phyloP scores from a whole-genome alignment of 805 yeast species.

The Metschnikowia kofuensis region DNA sequence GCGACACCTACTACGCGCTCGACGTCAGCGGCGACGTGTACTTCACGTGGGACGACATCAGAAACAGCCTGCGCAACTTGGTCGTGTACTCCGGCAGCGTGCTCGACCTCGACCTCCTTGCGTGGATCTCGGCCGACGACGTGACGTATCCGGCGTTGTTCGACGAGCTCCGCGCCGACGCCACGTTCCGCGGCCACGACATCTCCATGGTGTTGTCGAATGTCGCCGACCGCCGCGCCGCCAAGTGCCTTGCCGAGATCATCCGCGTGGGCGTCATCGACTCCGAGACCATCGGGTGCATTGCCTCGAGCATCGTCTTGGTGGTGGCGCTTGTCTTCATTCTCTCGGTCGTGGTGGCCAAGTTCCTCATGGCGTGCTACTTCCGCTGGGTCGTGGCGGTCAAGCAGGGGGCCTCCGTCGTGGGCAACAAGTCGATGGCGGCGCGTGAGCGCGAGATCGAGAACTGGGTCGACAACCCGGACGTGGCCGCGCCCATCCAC shows the following conservation, averaged over 20 bases:
- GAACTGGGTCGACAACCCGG: conserved; percentile 72
- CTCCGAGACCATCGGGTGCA: conserved; percentile 87
- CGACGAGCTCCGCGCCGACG: conserved; percentile 55
- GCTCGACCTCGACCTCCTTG: conserved; percentile 70
- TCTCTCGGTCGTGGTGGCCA: conserved; percentile 69
- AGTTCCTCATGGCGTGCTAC: conserved; percentile 84
- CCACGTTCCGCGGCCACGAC: conserved; percentile 69
- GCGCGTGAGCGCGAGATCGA: conserved; percentile 69
- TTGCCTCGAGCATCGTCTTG: conserved; percentile 83
- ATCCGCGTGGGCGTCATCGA: conserved; percentile 88
- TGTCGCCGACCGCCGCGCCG: conserved; percentile 64
- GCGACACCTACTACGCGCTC: conserved; percentile 63
- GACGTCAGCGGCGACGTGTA: conserved; percentile 69
- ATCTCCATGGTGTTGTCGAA: conserved; percentile 69
- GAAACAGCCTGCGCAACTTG: conserved; percentile 65
- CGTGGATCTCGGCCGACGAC: conserved; percentile 72
- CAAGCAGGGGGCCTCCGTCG: conserved; percentile 72
- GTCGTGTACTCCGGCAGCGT: conserved; percentile 90
- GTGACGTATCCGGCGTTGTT: conserved; percentile 72
- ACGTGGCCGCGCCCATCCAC: conserved; percentile 28
- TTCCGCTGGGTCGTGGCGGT: conserved; percentile 73
- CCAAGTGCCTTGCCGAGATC: conserved; percentile 81
- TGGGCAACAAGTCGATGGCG: conserved; percentile 58
- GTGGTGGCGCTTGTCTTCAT: conserved; percentile 81
- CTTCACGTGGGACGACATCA: conserved; percentile 86